Conservation (phyloP, 1,284 basidiomycete genomes). For the Termitomyces sp. region DNA sequence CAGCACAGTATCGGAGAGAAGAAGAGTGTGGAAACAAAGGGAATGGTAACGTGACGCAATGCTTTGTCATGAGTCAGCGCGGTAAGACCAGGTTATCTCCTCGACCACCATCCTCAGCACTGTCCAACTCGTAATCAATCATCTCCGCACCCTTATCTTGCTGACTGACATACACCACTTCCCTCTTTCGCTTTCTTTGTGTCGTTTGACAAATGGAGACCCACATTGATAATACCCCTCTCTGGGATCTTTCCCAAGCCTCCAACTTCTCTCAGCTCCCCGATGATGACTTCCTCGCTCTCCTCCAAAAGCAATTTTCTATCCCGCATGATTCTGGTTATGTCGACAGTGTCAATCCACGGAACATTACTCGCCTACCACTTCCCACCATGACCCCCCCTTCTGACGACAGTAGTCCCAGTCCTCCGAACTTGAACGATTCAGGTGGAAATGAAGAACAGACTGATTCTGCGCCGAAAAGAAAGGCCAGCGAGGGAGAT, state of each 20-base stretch:
- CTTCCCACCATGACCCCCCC: conserved; percentile 43
- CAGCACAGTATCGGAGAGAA: conserved; percentile 2
- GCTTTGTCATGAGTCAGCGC: conserved; percentile 21
- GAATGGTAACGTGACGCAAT: conserved; percentile 14
- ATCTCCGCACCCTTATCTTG: background rate
- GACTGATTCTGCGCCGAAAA: conserved; percentile 52
- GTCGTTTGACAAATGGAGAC: conserved; percentile 32
- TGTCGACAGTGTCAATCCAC: conserved; percentile 50
- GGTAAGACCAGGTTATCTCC: conserved; percentile 18
- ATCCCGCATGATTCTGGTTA: conserved; percentile 19
- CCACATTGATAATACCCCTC: conserved; percentile 37
- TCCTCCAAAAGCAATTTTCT: conserved; percentile 70
- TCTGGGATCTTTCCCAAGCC: conserved; percentile 67
- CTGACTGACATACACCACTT: background rate
- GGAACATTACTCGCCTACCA: conserved; percentile 43
- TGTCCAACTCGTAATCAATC: background rate
- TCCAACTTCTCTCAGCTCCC: conserved; percentile 60
- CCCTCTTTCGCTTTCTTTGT: background rate
- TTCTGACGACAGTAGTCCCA: conserved; percentile 70
- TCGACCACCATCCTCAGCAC: conserved; percentile 14
- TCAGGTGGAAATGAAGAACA: conserved; percentile 33
- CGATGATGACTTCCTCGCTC: conserved; percentile 72
- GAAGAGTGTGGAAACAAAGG: conserved; percentile 1
- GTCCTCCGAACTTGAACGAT: conserved; percentile 51
- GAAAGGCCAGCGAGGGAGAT: conserved; percentile 65